Evolutionary conservation across 1,284 basidiomycete species (phyloP).

Genomic region (Sporisorium graminicola): DNA sequence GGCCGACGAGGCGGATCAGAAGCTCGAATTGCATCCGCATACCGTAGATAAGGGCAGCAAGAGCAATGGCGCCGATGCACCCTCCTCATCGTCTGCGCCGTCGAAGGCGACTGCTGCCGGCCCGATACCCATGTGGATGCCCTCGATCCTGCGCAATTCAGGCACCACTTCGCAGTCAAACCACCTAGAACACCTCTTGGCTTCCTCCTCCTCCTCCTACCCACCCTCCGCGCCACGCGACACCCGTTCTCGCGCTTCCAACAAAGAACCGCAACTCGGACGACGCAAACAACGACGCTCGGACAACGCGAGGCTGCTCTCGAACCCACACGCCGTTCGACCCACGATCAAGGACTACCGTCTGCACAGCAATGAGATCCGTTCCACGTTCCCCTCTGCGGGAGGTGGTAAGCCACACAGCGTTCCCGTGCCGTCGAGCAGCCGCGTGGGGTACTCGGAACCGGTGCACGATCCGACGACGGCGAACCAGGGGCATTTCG

Average conservation of each 20-base stretch:
- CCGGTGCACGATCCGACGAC: constrained; percentile 31
- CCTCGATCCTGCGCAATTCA: constrained; percentile 40
- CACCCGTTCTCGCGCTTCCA: neutral
- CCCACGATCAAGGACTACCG: constrained; percentile 53
- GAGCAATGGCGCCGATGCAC: neutral
- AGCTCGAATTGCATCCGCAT: constrained; percentile 21
- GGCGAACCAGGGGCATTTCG: constrained; percentile 56
- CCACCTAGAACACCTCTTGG: constrained; percentile 25
- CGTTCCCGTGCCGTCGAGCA: constrained; percentile 16
- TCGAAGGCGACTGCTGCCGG: constrained; percentile 4
- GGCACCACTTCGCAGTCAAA: constrained; percentile 9
- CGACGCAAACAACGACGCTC: constrained; percentile 45
- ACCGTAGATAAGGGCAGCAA: constrained; percentile 6
- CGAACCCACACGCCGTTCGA: constrained; percentile 54
- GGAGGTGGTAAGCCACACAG: constrained; percentile 4
- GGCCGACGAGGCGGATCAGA: constrained; percentile 11
- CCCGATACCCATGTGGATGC: constrained; percentile 47
- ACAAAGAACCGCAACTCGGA: constrained; percentile 17
- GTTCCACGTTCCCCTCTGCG: constrained; percentile 36
- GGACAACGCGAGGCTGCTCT: constrained; percentile 54
- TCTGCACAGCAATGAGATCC: constrained; percentile 48
- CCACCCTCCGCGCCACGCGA: constrained; percentile 11
- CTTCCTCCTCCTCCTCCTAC: constrained; percentile 23
- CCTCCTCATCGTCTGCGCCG: neutral
- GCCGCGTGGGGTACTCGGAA: constrained; percentile 12